Percentiles rank a stretch among this genome's conserved stretches.
These are phyloP conservation scores for Isabelozyma heimii DNA, from an alignment of 805 yeast genomes.

Conservation along the genomic window DNA sequence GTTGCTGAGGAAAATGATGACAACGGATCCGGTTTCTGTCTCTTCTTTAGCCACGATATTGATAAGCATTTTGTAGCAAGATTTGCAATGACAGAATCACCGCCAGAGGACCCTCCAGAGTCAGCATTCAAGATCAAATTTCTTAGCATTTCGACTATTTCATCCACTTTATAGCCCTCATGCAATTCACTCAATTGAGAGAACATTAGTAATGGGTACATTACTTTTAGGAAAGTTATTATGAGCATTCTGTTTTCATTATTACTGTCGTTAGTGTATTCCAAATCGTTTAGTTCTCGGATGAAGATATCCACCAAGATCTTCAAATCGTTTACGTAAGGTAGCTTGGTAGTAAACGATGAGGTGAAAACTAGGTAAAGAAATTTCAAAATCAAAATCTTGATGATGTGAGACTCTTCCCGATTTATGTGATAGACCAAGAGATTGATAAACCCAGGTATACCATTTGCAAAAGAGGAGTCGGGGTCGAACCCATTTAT, in stretches of 20 bases:
- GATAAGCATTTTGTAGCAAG: conserved; percentile 33
- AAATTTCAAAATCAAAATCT: conserved; percentile 75
- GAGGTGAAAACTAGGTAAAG: conserved; percentile 72
- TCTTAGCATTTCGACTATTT: conserved; percentile 48
- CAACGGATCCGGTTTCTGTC: conserved; percentile 1
- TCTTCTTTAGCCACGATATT: conserved; percentile 30
- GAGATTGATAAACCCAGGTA: conserved; percentile 70
- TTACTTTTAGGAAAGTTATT: conserved; percentile 60
- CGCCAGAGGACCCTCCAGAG: conserved; percentile 2
- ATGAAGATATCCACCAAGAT: conserved; percentile 81
- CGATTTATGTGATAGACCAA: conserved; percentile 65
- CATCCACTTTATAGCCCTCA: conserved; percentile 57
- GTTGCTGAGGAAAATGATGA: conserved; percentile 10
- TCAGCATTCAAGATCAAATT: conserved; percentile 39
- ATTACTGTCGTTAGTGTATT: conserved; percentile 52
- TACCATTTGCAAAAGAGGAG: conserved; percentile 16
- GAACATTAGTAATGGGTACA: conserved; percentile 66
- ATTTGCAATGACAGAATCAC: conserved; percentile 22
- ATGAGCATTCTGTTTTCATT: conserved; percentile 53
- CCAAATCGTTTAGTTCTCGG: conserved; percentile 71
- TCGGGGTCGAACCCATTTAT: conserved; percentile 37
- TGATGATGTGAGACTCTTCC: conserved; percentile 65
- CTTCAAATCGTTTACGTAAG: conserved; percentile 80
- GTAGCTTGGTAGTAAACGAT: conserved; percentile 58
- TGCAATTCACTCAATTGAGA: conserved; percentile 52